A percentile compares a stretch with the other conserved stretches of the same genome.
Evolutionary conservation across 1,139 yeast species (phyloP).

Genomic region (Protomyces arabidopsidicola): DNA sequence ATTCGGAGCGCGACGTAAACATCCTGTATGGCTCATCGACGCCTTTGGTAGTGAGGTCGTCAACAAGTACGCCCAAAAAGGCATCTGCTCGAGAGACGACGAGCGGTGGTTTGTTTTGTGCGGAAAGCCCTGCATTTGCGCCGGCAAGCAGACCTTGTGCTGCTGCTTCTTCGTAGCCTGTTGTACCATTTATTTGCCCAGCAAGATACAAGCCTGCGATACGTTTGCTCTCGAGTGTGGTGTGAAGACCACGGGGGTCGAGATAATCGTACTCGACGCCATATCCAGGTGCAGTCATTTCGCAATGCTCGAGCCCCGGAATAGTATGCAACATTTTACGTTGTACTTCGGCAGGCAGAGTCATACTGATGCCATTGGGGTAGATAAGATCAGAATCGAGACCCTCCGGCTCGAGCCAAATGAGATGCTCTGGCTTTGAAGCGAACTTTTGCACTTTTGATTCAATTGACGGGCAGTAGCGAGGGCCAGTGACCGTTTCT

Average conservation of each 20-base stretch:
- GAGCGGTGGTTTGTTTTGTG: slow-evolving; percentile 48
- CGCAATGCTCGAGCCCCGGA: slow-evolving; percentile 83
- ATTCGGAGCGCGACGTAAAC: slow-evolving; percentile 96
- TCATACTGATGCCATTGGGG: slow-evolving; percentile 93
- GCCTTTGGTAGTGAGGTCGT: slow-evolving; percentile 91
- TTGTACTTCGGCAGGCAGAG: slow-evolving; percentile 95
- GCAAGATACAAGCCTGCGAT: slow-evolving; percentile 80
- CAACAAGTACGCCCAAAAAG: slow-evolving; percentile 85
- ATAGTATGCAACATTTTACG: slow-evolving; percentile 65
- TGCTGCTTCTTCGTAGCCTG: slow-evolving; percentile 98
- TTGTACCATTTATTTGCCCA: slow-evolving; percentile 97
- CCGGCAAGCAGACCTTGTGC: slow-evolving; percentile 88
- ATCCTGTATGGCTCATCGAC: slow-evolving; percentile 96
- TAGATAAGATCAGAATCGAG: slow-evolving; percentile 68
- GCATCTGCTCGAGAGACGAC: slow-evolving; percentile 72
- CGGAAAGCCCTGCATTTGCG: slow-evolving; percentile 70
- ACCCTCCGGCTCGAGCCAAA: slow-evolving; percentile 98
- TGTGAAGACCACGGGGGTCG: slow-evolving; percentile 80
- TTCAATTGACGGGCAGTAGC: slow-evolving; percentile 96
- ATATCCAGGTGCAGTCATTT: slow-evolving; percentile 89
- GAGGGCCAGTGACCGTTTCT: slow-evolving; percentile 92
- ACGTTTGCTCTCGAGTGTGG: slow-evolving; percentile 74
- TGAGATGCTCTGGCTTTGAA: slow-evolving; percentile 66
- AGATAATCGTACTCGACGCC: slow-evolving; percentile 97
- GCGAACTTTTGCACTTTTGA: slow-evolving; percentile 78